Conservation (phyloP, 441 rosid species). For the Gossypium trilobum region DNA sequence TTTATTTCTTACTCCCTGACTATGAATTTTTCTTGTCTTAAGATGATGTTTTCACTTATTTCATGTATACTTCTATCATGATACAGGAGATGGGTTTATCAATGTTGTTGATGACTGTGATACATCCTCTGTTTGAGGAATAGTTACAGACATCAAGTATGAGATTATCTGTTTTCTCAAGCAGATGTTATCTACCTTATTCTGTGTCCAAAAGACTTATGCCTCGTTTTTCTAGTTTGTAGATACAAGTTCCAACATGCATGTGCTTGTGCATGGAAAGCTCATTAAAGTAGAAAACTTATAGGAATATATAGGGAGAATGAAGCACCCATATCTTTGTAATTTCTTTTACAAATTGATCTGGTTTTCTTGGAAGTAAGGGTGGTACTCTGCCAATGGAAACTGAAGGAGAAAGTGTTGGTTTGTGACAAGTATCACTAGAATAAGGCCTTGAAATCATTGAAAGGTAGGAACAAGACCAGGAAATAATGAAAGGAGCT, state of each 20-base stretch:
- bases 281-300: not conserved
- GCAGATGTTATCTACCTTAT: not conserved
- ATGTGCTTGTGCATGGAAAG: not conserved
- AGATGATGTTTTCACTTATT: conserved; percentile 1
- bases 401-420: not conserved
- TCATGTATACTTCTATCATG: not conserved
- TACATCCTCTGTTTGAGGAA: not conserved
- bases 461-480: not conserved
- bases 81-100: not conserved
- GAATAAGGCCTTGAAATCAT: not conserved
- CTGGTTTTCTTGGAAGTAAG: not conserved
- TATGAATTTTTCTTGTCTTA: not conserved
- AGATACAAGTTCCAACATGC: not conserved
- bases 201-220: not conserved
- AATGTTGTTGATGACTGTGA: not conserved
- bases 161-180: not conserved
- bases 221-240: not conserved
- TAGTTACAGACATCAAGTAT: not conserved
- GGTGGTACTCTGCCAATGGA: not conserved
- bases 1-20: conserved; percentile 10
- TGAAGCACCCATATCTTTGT: not conserved
- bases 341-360: not conserved
- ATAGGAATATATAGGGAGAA: not conserved
- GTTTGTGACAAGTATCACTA: not conserved
- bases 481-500: not conserved